These are phyloP conservation scores for Seiridium cupressi DNA, from an alignment of 2,329 filamentous ascomycete species.

Conservation along the genomic window DNA sequence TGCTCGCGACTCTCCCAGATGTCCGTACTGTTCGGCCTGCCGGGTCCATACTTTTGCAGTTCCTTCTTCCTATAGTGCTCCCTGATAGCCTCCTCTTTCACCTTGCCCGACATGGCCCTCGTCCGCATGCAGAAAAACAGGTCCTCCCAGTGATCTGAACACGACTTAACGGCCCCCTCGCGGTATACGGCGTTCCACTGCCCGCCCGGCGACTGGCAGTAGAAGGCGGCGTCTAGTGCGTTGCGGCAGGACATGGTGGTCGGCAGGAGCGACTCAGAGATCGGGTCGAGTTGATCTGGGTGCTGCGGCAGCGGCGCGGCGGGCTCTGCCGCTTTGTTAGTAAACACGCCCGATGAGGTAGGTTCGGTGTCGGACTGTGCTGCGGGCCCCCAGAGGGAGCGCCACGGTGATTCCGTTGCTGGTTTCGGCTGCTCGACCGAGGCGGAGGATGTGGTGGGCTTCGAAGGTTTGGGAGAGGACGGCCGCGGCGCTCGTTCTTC, in stretches of 20 bases:
- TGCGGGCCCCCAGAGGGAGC: slow-evolving; percentile 28
- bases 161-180: slow-evolving; percentile 72
- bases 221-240: slow-evolving; percentile 90
- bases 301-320: slow-evolving; percentile 3
- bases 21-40: slow-evolving; percentile 76
- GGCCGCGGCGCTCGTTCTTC: slow-evolving; percentile 13
- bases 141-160: slow-evolving; percentile 84
- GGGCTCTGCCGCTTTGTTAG: slow-evolving; percentile 10
- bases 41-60: slow-evolving; percentile 61
- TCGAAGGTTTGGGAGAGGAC: slow-evolving; percentile 13
- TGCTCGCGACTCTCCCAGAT: slow-evolving; percentile 76
- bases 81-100: slow-evolving; percentile 61
- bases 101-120: slow-evolving; percentile 57
- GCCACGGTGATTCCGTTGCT: slow-evolving; percentile 16
- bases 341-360: slow-evolving; percentile 21
- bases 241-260: slow-evolving; percentile 83
- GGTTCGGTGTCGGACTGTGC: slow-evolving; percentile 12
- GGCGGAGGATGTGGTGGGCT: not conserved
- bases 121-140: slow-evolving; percentile 98
- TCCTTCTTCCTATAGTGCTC: slow-evolving; percentile 68
- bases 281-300: slow-evolving; percentile 32
- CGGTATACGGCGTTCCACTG: slow-evolving; percentile 93
- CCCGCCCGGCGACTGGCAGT: slow-evolving; percentile 87
- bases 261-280: slow-evolving; percentile 72
- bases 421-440: not conserved